Conservation (phyloP, 2,329 filamentous ascomycete genomes). For the Botrytis squamosa region DNA sequence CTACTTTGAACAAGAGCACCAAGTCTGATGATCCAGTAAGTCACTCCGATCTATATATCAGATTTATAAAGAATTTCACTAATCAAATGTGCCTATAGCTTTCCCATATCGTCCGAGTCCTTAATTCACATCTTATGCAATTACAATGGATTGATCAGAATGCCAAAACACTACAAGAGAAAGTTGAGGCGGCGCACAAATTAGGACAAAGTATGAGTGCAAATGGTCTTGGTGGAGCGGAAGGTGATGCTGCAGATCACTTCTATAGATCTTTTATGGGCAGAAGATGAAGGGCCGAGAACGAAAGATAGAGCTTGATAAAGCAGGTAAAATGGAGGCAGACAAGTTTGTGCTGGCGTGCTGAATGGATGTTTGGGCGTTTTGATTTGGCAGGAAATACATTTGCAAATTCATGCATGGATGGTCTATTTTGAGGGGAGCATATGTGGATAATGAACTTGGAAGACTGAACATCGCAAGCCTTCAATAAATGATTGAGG, state of each 20-base stretch:
- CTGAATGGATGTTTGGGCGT: constrained; percentile 13
- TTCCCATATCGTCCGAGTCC: constrained; percentile 90
- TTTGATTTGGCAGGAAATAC: constrained; percentile 5
- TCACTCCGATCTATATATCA: constrained; percentile 29
- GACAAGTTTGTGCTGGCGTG: not conserved
- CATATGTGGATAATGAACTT: constrained; percentile 15
- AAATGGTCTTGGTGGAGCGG: constrained; percentile 56
- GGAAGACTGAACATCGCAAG: not conserved
- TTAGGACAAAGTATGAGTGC: constrained; percentile 61
- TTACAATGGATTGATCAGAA: constrained; percentile 92
- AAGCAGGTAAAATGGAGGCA: not conserved
- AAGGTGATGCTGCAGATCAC: constrained; percentile 75
- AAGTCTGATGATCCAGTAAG: constrained; percentile 85
- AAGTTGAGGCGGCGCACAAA: constrained; percentile 81
- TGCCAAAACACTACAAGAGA: constrained; percentile 74
- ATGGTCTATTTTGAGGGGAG: constrained; percentile 7
- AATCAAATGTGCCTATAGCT: constrained; percentile 53
- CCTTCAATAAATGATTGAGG: not conserved
- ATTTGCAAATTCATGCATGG: constrained; percentile 3
- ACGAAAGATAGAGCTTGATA: not conserved
- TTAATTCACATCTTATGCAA: constrained; percentile 89
- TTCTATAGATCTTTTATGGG: constrained; percentile 90
- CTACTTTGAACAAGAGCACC: constrained; percentile 81
- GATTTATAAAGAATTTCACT: constrained; percentile 14
- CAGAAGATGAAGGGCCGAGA: constrained; percentile 46